These are phyloP conservation scores for Exophiala xenobiotica DNA, from an alignment of 2,329 filamentous ascomycete genomes.

Conservation along the genomic window DNA sequence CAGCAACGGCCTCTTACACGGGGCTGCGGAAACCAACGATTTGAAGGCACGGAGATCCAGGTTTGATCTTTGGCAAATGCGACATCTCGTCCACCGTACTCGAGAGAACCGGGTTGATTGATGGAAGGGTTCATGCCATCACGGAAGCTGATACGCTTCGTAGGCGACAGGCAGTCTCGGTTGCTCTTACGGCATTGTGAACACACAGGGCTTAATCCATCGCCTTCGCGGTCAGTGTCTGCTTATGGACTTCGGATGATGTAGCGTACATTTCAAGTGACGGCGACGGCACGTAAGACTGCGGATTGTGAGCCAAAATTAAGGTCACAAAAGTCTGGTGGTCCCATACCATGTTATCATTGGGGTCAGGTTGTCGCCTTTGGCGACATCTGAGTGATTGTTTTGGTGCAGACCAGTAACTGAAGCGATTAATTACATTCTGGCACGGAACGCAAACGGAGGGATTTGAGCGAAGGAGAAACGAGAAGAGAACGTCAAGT, in stretches of 20 bases:
- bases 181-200: background rate
- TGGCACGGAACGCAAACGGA: too few relatives aligned
- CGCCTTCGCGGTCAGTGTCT: background rate
- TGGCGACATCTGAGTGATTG: too few relatives aligned
- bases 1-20: background rate
- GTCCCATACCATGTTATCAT: too few relatives aligned
- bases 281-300: background rate
- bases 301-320: too few relatives aligned
- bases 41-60: background rate
- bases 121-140: background rate
- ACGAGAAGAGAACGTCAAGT: too few relatives aligned
- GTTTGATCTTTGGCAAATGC: background rate
- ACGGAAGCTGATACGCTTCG: background rate
- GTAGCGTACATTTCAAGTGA: background rate
- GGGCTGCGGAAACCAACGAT: too few relatives aligned
- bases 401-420: too few relatives aligned
- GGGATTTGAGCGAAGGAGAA: too few relatives aligned
- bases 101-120: background rate
- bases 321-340: too few relatives aligned
- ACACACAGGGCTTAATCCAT: background rate
- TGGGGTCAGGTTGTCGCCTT: too few relatives aligned
- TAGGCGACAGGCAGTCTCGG: background rate
- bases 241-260: background rate
- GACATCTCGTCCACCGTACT: background rate
- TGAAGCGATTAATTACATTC: too few relatives aligned